Evolutionary conservation across 208 protist genomes (phyloP), one percentile per base, ranked within the genome.

Genomic region (Lotmaria passim): DNA sequence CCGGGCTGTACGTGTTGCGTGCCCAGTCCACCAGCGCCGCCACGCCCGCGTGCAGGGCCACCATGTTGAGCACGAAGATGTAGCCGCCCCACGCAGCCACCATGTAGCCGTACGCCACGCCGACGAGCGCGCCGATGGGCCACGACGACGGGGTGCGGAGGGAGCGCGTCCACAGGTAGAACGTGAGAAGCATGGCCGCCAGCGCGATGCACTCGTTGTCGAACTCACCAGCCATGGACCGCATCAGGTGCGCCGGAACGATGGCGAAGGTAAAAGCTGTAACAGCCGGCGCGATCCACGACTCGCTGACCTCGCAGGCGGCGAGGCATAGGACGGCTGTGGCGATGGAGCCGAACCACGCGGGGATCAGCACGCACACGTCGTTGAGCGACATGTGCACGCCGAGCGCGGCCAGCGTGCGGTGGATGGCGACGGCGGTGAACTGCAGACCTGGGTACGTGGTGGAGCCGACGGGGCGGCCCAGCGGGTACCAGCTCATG

Each of bases 121-220:
- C 81, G 23, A 83, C 71, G 15, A 93, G 36, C 10, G 75, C 74
- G 2, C 86, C 75, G 74, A 94, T 73, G 28, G 78, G 79, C 68
- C 73, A 87, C 57, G 75, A 87, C 51, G 33, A 8, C 15, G 39
- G 26, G 30, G 48, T 69, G 61, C 87, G 88, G 36, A 93, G 70
- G 28, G 87, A 77, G 41, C 82, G 71, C 12, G 96, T 68, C 93
- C 94, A 99, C 33, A 92, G 61, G 73, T 93, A 98, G 75, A 98
- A 99, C 24, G 93, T 97, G 31, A 94, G 75, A 6, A 99, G 75
- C 62, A 99, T 81, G 8, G 97, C 98, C 52, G 98, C 97, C 62
- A 99, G 96, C 24, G 98, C 97, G 75, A 99, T 91, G 58, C 87
- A 96, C 85, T 99, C 99, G 79, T 99, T 99, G 93, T 99, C 99